Conservation (phyloP, 2,329 filamentous ascomycete genomes). For the Sporothrix pallida region DNA sequence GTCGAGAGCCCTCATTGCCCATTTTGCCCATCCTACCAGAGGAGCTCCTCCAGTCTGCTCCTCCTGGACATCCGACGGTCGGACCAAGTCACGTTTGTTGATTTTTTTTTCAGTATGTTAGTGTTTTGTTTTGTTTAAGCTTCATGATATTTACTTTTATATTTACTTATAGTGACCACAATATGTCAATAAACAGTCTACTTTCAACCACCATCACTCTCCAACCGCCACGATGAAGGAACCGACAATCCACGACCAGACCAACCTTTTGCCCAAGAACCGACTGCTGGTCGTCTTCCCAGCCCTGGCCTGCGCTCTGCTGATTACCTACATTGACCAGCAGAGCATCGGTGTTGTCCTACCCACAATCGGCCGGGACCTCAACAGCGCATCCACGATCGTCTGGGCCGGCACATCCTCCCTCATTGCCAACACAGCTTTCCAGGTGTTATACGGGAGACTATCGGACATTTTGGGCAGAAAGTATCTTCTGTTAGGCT, state of each 20-base stretch:
- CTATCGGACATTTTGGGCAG: constrained; percentile 66
- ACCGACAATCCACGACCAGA: constrained; percentile 48
- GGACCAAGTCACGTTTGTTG: not conserved
- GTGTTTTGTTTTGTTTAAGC: not conserved
- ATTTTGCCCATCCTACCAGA: not conserved
- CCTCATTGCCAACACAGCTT: constrained; percentile 64
- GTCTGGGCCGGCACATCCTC: constrained; percentile 62
- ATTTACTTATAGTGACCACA: not conserved
- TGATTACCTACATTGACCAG: constrained; percentile 64
- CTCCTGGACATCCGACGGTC: not conserved
- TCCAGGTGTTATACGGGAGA: constrained; percentile 68
- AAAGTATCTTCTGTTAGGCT: constrained; percentile 63
- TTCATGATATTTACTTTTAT: not conserved
- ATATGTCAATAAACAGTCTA: not conserved
- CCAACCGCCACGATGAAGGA: not conserved
- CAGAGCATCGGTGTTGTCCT: constrained; percentile 59
- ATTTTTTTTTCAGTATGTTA: not conserved
- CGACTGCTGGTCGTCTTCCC: constrained; percentile 58
- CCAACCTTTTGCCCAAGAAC: constrained; percentile 60
- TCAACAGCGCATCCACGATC: constrained; percentile 56
- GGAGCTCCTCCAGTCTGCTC: constrained; percentile 12
- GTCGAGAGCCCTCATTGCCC: no score
- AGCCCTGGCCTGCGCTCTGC: constrained; percentile 57
- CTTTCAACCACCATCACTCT: not conserved
- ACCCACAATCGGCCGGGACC: constrained; percentile 54